Base-by-base conservation (phyloP, 306 rosid species). In the Prunus dulcis region DNA sequence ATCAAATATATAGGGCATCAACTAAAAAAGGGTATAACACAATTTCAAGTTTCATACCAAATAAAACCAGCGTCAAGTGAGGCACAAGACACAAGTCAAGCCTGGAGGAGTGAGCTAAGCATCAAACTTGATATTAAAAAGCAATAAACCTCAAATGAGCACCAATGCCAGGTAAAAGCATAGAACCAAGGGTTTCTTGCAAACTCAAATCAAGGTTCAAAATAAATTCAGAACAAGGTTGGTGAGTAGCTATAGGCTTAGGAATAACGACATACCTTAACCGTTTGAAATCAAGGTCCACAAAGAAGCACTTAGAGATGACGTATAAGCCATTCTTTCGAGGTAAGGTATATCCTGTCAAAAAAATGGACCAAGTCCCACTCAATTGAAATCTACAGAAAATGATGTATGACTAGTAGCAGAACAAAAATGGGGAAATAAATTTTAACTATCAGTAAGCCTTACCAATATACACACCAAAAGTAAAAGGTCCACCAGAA, bases 191-290 rank as follows among this genome's bases (percentile, higher is more conserved):
- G 9, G 20, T 20, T 70, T 41, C 28, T 69, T 17, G 43, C 38
- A 49, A 49, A 58, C 57, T 55, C 25, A 56, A 22, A 19, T 45
- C 62, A 69, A 20, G 23, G 27, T 63, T 27, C 61, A 57, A 45
- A 52, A 18, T 30, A 73, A 70, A 73, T 27, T 52, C 45, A 55
- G 60, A 69, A 30, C 57, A 63, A 23, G 12, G 46, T 22, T 22
- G 1, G 60, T 23, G 43, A 20, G 18, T 22, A 15, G 38, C 61
- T 32, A 60, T 38, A 64, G 34, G 23, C 58, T 58, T 47, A 64
- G 57, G 77, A 67, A 55, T 51, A 77, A 27, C 69, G 76, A 51
- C 50, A 47, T 74, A 67, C 78, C 86, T 67, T 34, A 46, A 67
- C 34, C 63, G 15, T 73, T 28, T 58, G 50, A 73, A 75, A 70